Evolutionary conservation across 176 grass and related monocot species (phyloP), one percentile per base, ranked within the genome.

Genomic region (Avena eriantha): DNA sequence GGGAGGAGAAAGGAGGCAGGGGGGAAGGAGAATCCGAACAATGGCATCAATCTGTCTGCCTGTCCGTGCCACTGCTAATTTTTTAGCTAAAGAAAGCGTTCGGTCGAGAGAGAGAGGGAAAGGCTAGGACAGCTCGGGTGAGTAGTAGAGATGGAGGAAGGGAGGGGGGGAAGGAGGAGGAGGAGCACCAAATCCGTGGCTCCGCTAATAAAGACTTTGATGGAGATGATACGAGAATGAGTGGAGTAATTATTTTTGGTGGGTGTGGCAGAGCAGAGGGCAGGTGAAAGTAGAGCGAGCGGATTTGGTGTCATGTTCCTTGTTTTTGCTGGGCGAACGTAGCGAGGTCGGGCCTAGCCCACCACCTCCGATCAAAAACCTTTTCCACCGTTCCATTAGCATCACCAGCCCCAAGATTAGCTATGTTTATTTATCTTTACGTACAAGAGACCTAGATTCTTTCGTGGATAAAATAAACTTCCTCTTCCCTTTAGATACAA

Each of bases 31-130:
- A 8, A 64, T 4, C 10, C 82, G 33, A 84, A 81, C 82, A 85
- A 76, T 81, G 86, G 86, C 90, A 85, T 91, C 85, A 88, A 91
- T 45, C 85, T 73, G 60, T 55, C 85, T 45, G 39, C 7, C 39
- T 41, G 23, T 66, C 46, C 39, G 80, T 34, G 57, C 75, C 80
- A 80, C 85, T 19, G 21, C 19, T 2, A 91, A 54, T 85, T 88
- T 43, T 91, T 91, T 91, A 88, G 82, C 51, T 67, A 29, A 63
- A 80, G 76, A 29, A 29, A 29, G 29, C 29, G 29, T 29, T 29
- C 12, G 68, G 5, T 41, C 0, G 39, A 41, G 39, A 41, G 39
- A 41, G 39, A 41, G 39, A 41, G 50, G 82, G 60, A 85, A 77
- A 88, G 82, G 31, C 77, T 76, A 41, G 39, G 39, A 7, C 34